Base-by-base conservation (phyloP, 805 yeast species). In the Zygoascus ofunaensis region DNA sequence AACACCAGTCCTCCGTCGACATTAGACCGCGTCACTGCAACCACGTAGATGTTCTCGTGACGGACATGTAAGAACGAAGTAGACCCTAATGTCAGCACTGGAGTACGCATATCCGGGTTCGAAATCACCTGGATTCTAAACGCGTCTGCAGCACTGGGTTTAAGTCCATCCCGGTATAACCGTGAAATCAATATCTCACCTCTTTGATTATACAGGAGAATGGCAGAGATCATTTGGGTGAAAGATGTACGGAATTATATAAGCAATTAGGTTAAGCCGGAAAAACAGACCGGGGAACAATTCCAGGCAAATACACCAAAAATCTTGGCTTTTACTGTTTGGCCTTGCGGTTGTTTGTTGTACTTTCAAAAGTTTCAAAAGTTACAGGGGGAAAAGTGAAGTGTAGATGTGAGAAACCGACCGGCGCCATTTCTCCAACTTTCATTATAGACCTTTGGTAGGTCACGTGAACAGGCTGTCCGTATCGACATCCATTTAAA, bases 121-220 rank as follows among this genome's bases (percentile, higher is more conserved):
- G 84, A 70, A 35, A 90, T 86, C 22, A 90, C 95, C 58, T 90
- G 96, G 44, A 87, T 80, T n/a, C 96, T 74, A 57, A 90, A 90
- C 24, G 87, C 85, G 54, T 89, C 97, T 15, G 92, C 70, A 18
- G 89, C 79, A 44, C 82, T 82, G 42, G 90, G 65, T 53, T 85
- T 77, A 44, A 87, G 76, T 2, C 89, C 86, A 44, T 82, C 87
- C 45, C 80, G 72, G 61, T 80, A 80, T 32, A 84, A 58, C 43
- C 83, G 76, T 19, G 92, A 80, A 42, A 89, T 76, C 35, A 90
- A 67, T 18, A 87, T 78, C 59, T 89, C 97, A 4, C 97, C 97
- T 48, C 82, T 77, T 43, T 72, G 71, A 55, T 82, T 85, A 66
- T 75, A 84, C 14, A 90, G 68, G 54, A 89, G 77, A n/a, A 90